Base-by-base conservation (phyloP, 1,139 yeast genomes). In the Suhomyces bokatorum region DNA sequence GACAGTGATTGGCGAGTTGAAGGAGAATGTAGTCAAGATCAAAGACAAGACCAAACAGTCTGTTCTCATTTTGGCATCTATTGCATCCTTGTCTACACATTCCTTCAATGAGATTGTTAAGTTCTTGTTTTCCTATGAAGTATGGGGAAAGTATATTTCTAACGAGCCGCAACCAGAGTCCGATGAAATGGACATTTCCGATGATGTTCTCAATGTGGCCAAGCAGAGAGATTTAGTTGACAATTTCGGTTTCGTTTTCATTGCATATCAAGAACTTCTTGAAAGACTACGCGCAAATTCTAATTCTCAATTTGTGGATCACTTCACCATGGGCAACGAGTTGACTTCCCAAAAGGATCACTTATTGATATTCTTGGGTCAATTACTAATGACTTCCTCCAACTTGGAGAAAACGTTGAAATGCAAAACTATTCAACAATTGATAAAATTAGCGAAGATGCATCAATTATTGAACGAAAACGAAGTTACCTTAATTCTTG, bases 381-480 rank as follows among this genome's bases (percentile, higher is more conserved):
- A 80, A 58, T 72, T 87, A 3, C 71, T 90, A 43, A 80, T 84
- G 62, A 76, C 85, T 0, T 74, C 88, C 0, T 81, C 95, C 0
- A 73, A 73, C 42, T 65, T 79, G 31, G 96, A 87, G 54, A 81
- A 82, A 22, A 78, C 89, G 0, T 70, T 90, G 43, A 78, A 90
- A 55, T 75, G 85, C 35, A 68, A 85, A 40, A 79, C 91, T 0
- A 71, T 87, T 31, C 80, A 80, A 41, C 88, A 86, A 43, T 73
- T 90, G 45, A 71, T 80, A 1, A 78, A 80, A 47, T 58, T 86
- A 42, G 66, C 79, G 20, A 67, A 68, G 31, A 66, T 84, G 52
- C 60, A 66, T 2, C 64, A 64, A 1, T 81, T 78, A 50, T 64
- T 87, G 37, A 64, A 63, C 10, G 55, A 57, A 2, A 78, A 78